phyloP scores from a whole-genome alignment of 345 rosid species.

The Brassica carinata region DNA sequence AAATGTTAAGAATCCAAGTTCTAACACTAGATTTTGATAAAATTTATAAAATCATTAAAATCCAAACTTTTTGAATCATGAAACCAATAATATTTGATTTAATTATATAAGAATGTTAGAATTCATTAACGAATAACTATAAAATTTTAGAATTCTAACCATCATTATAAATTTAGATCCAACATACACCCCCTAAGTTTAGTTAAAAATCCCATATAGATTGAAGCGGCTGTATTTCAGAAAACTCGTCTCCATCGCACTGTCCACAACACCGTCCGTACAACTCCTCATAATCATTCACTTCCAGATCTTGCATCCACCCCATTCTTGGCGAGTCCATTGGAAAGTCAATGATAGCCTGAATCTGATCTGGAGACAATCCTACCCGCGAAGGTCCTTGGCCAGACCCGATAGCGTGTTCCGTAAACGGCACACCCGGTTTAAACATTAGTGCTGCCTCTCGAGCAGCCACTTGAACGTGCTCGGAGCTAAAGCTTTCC shows the following conservation, averaged over 20 bases:
- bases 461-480: constrained; percentile 76
- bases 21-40: too few relatives aligned
- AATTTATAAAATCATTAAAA: too few relatives aligned
- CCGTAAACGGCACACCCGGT: constrained; percentile 21
- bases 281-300: constrained; percentile 35
- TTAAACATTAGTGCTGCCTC: constrained; percentile 50
- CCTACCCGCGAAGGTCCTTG: constrained; percentile 53
- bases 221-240: constrained; percentile 35
- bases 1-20: too few relatives aligned
- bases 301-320: constrained; percentile 41
- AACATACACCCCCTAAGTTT: background rate
- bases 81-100: too few relatives aligned
- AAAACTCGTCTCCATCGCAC: constrained; percentile 2
- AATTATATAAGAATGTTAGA: too few relatives aligned
- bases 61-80: too few relatives aligned
- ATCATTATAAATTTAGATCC: too few relatives aligned
- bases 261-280: constrained; percentile 31
- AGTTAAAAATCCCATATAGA: constrained; percentile 23
- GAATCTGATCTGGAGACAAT: constrained; percentile 74
- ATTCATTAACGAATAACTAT: too few relatives aligned
- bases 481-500: constrained; percentile 52
- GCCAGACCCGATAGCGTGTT: constrained; percentile 3
- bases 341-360: constrained; percentile 77
- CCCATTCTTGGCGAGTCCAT: constrained; percentile 80
- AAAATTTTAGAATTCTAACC: too few relatives aligned